A percentile compares a stretch with the other conserved stretches of the same genome.
Evolutionary conservation across 768 basidiomycete genomes (phyloP).

Genomic region (Nidularia pulvinata): DNA sequence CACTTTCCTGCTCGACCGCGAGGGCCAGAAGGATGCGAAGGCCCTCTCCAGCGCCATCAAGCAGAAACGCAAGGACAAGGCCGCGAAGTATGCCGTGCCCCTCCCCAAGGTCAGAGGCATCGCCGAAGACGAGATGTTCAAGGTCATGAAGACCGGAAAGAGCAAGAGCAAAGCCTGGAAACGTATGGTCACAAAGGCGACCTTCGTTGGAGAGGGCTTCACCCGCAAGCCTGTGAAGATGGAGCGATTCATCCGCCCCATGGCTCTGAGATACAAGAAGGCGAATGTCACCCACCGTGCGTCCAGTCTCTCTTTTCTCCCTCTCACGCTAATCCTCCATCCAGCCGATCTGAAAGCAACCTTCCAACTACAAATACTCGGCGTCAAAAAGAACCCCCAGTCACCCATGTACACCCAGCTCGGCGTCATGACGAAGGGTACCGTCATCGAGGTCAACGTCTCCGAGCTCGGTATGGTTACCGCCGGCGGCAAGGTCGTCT

Average conservation of each 20-base stretch:
- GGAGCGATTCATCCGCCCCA: slow-evolving; percentile 97
- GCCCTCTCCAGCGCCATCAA: slow-evolving; percentile 95
- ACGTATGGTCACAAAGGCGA: slow-evolving; percentile 99
- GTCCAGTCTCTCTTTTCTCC: slow-evolving; percentile 13
- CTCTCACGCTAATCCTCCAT: slow-evolving; percentile 1
- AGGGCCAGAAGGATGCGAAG: slow-evolving; percentile 98
- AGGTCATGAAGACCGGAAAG: slow-evolving; percentile 98
- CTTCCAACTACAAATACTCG: slow-evolving; percentile 97
- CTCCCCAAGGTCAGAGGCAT: slow-evolving; percentile 97
- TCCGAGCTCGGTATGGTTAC: slow-evolving; percentile 98
- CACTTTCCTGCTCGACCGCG: slow-evolving; percentile 94
- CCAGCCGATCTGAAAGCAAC: slow-evolving; percentile 96
- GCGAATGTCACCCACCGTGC: slow-evolving; percentile 98
- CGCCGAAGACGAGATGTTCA: slow-evolving; percentile 99
- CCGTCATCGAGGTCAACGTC: slow-evolving; percentile 98
- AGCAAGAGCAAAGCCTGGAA: slow-evolving; percentile 98
- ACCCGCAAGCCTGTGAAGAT: slow-evolving; percentile 99
- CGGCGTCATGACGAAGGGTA: slow-evolving; percentile 98
- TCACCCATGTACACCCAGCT: slow-evolving; percentile 97
- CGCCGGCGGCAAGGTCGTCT: slow-evolving; percentile 93
- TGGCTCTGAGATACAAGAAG: slow-evolving; percentile 97
- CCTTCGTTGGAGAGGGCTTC: slow-evolving; percentile 97
- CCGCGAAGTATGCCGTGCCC: slow-evolving; percentile 96
- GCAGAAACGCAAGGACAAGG: slow-evolving; percentile 98
- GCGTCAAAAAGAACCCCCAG: slow-evolving; percentile 99